Conservation (phyloP, 2,329 filamentous ascomycete species). For the Talaromyces verruculosus region DNA sequence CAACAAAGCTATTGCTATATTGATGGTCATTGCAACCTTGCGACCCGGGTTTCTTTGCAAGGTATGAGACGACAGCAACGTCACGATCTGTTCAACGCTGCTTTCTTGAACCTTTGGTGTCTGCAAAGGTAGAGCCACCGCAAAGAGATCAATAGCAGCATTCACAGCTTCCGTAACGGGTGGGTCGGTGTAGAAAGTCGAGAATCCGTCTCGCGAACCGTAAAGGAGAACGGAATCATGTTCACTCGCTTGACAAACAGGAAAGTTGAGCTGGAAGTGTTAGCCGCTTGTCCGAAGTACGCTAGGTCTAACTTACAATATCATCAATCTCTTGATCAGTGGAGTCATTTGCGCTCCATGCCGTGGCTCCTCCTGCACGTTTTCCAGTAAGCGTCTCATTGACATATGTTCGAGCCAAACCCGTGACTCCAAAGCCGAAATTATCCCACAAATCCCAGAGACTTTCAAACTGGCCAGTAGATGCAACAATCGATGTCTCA, state of each 20-base stretch:
- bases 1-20: slow-evolving; percentile 78
- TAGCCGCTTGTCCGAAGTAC: slow-evolving; percentile 12
- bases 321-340: slow-evolving; percentile 43
- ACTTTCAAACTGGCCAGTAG: slow-evolving; percentile 84
- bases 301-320: slow-evolving; percentile 35
- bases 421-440: slow-evolving; percentile 88
- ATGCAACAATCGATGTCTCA: slow-evolving; percentile 86
- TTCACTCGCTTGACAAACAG: slow-evolving; percentile 79
- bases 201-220: slow-evolving; percentile 50
- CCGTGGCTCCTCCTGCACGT: slow-evolving; percentile 57
- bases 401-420: slow-evolving; percentile 75
- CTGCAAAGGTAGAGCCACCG: slow-evolving; percentile 84
- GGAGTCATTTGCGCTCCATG: slow-evolving; percentile 42
- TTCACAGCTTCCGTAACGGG: slow-evolving; percentile 93
- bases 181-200: slow-evolving; percentile 63
- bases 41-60: slow-evolving; percentile 83
- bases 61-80: slow-evolving; percentile 76
- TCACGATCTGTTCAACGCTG: slow-evolving; percentile 88
- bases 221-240: slow-evolving; percentile 87
- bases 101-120: slow-evolving; percentile 92
- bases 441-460: slow-evolving; percentile 96
- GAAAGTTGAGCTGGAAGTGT: slow-evolving; percentile 48
- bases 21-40: slow-evolving; percentile 87
- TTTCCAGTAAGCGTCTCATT: slow-evolving; percentile 70
- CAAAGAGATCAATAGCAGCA: slow-evolving; percentile 88